Conservation (phyloP, 768 basidiomycete genomes). For the Lactarius sanguifluus region DNA sequence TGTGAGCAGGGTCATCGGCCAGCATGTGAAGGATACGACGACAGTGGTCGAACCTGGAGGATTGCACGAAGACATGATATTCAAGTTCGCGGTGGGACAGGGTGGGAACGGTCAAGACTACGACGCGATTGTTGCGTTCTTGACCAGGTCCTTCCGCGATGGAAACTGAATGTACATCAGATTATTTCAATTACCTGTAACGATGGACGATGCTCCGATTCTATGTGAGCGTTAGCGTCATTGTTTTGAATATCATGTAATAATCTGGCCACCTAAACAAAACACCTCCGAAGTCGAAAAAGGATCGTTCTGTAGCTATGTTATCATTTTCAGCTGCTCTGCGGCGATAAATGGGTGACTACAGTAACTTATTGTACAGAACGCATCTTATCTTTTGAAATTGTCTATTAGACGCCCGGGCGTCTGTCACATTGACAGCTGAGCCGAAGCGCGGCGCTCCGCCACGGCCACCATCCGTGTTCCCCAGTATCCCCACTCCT, state of each 20-base stretch:
- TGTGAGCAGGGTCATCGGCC: neutral
- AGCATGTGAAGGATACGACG: conserved; percentile 5
- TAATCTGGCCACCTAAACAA: neutral
- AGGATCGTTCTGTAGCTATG: neutral
- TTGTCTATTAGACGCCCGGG: neutral
- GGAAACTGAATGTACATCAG: neutral
- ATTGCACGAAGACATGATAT: conserved; percentile 12
- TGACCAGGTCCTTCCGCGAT: neutral
- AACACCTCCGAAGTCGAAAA: neutral
- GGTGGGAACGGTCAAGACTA: conserved; percentile 13
- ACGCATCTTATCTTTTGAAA: neutral
- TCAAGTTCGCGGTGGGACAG: conserved; percentile 1
- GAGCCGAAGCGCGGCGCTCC: too few relatives aligned
- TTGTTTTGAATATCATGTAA: neutral
- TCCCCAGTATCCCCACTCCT: neutral
- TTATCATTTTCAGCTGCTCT: neutral
- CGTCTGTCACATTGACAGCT: too few relatives aligned
- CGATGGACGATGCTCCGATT: neutral
- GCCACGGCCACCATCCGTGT: neutral
- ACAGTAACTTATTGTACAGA: neutral
- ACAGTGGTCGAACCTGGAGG: conserved; percentile 5
- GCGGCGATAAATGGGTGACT: neutral
- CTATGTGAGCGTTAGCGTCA: neutral
- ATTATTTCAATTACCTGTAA: neutral
- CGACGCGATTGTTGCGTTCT: conserved; percentile 3